Evolutionary conservation across 768 basidiomycete genomes (phyloP).

Genomic region (Dendrothele bispora): DNA sequence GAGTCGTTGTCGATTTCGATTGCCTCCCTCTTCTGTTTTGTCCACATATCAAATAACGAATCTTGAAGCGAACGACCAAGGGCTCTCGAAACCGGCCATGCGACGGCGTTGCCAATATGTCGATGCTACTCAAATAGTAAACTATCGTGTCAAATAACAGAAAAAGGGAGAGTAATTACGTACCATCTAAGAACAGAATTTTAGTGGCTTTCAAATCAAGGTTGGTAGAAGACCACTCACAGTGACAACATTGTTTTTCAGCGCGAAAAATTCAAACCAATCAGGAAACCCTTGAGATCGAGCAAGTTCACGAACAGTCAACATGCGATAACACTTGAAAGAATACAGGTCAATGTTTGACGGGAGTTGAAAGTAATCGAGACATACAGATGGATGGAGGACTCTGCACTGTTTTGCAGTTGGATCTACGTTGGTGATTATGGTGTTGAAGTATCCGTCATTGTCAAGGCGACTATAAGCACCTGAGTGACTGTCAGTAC

Average conservation of each 20-base stretch:
- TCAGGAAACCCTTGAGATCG: constrained; percentile 85
- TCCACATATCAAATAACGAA: constrained; percentile 55
- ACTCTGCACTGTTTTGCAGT: constrained; percentile 76
- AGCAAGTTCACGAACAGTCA: constrained; percentile 76
- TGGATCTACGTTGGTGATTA: constrained; percentile 76
- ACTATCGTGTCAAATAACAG: not conserved
- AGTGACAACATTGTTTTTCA: constrained; percentile 54
- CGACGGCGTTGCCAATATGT: constrained; percentile 81
- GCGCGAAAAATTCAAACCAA: constrained; percentile 59
- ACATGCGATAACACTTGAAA: constrained; percentile 62
- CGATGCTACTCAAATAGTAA: constrained; percentile 61
- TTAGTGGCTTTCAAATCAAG: not conserved
- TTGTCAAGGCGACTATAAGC: constrained; percentile 59
- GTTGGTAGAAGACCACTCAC: constrained; percentile 36
- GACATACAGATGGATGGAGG: constrained; percentile 61
- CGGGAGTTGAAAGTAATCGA: not conserved
- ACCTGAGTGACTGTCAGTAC: constrained; percentile 25
- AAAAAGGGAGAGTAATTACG: not conserved
- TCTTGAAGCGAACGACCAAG: constrained; percentile 62
- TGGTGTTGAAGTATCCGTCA: constrained; percentile 63
- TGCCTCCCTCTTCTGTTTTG: constrained; percentile 30
- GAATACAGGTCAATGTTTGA: not conserved
- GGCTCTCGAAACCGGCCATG: constrained; percentile 62
- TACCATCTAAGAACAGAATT: constrained; percentile 6
- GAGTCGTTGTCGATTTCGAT: constrained; percentile 34